Evolutionary conservation across 2,329 filamentous ascomycete species (phyloP).

Genomic region (Aspergillus chevalieri): DNA sequence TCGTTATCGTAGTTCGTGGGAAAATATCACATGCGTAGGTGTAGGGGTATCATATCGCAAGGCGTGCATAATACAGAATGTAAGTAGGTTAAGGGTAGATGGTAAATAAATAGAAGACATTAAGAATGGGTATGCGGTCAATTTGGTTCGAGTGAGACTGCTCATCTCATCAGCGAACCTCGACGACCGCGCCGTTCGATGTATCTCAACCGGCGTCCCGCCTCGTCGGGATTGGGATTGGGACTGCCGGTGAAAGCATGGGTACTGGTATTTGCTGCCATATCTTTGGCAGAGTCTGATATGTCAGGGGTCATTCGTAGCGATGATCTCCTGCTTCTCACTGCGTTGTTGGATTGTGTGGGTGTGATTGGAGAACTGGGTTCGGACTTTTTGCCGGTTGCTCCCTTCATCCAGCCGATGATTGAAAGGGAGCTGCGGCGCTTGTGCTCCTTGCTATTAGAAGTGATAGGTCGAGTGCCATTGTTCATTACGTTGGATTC

Average conservation of each 20-base stretch:
- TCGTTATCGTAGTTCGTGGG: background rate
- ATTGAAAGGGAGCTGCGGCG: constrained; percentile 33
- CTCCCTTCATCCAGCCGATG: constrained; percentile 37
- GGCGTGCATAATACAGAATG: background rate
- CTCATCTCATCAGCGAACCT: constrained; percentile 6
- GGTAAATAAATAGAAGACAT: no score
- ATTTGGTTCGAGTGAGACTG: no score
- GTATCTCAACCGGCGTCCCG: constrained; percentile 22
- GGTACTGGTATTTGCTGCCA: constrained; percentile 6
- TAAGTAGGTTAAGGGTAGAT: background rate
- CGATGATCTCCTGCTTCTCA: constrained; percentile 10
- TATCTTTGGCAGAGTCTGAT: constrained; percentile 5
- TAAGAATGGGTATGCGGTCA: constrained; percentile 1
- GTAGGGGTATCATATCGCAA: background rate
- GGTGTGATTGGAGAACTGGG: constrained; percentile 6
- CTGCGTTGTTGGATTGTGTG: constrained; percentile 1
- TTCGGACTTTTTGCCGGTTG: constrained; percentile 16
- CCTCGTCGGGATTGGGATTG: constrained; percentile 10
- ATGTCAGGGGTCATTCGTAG: constrained; percentile 14
- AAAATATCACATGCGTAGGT: background rate
- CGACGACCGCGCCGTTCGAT: constrained; percentile 25
- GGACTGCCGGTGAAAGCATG: constrained; percentile 11
- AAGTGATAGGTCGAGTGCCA: constrained; percentile 1
- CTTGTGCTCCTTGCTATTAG: constrained; percentile 24
- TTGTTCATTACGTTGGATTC: constrained; percentile 17